phyloP scores from a whole-genome alignment of 2,329 filamentous ascomycete genomes.

The Colletotrichum liaoningense region DNA sequence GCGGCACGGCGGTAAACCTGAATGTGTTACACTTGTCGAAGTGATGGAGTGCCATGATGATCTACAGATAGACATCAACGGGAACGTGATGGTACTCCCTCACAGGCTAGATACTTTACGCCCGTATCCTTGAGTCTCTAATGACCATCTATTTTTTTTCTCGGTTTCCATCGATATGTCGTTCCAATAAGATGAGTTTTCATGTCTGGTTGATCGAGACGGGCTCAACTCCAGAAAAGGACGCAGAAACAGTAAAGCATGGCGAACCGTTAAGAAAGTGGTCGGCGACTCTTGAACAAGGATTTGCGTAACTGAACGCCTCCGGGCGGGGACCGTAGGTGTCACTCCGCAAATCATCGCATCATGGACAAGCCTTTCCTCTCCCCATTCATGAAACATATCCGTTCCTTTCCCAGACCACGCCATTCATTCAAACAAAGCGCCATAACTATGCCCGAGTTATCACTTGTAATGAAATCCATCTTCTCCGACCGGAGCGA shows the following conservation, averaged over 20 bases:
- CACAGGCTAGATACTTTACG: too few species aligned
- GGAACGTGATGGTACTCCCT: not conserved
- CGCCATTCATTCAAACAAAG: not conserved
- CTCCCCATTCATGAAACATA: constrained; percentile 27
- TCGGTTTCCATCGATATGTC: too few species aligned
- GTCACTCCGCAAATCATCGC: constrained; percentile 31
- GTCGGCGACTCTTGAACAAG: not conserved
- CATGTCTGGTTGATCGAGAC: too few species aligned
- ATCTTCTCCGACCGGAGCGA: not conserved
- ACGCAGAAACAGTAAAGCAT: not conserved
- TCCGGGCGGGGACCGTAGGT: constrained; percentile 10
- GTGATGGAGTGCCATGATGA: not conserved
- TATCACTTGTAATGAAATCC: too few species aligned
- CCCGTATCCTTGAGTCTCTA: too few species aligned
- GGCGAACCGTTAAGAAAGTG: not conserved
- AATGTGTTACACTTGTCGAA: not conserved
- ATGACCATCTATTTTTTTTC: too few species aligned
- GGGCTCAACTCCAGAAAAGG: too few species aligned
- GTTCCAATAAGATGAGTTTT: too few species aligned
- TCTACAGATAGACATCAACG: not conserved
- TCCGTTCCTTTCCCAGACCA: constrained; percentile 23
- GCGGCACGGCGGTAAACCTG: not conserved
- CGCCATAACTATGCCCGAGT: not conserved
- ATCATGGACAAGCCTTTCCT: constrained; percentile 23
- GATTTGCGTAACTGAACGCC: not conserved